Percentiles rank a stretch among this genome's conserved stretches.
Conservation (phyloP, 345 rosid genomes). For the Salix viminalis region DNA sequence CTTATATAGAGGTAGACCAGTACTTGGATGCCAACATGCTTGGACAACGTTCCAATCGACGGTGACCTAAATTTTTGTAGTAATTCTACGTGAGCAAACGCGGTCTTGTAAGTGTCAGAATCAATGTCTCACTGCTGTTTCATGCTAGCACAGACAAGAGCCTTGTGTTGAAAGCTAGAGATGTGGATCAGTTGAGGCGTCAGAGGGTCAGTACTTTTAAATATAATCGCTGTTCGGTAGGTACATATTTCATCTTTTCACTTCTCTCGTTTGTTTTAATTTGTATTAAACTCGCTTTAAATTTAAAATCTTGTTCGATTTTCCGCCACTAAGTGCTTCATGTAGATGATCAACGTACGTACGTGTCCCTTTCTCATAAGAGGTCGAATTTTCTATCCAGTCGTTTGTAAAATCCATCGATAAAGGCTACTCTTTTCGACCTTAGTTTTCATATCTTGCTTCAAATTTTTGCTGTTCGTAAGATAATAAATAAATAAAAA, state of each 20-base stretch:
- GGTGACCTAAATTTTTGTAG: conserved; percentile 38
- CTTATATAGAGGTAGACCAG: conserved; percentile 26
- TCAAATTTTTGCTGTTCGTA: too few relatives aligned
- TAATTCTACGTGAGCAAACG: conserved; percentile 29
- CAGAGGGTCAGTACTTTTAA: not conserved
- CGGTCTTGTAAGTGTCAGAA: conserved; percentile 28
- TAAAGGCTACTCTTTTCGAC: too few relatives aligned
- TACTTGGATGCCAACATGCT: not conserved
- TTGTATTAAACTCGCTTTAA: not conserved
- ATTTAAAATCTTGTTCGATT: not conserved
- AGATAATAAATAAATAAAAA: too few relatives aligned
- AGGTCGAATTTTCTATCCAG: not conserved
- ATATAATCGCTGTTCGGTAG: not conserved
- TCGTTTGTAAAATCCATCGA: too few relatives aligned
- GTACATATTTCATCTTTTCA: conserved; percentile 3
- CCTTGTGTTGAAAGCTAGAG: not conserved
- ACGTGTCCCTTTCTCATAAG: not conserved
- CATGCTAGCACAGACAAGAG: conserved; percentile 12
- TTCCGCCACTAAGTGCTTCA: not conserved
- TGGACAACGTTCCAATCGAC: conserved; percentile 22
- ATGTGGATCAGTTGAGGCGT: not conserved
- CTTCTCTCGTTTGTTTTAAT: not conserved
- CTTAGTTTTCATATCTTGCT: too few relatives aligned
- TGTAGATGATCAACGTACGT: not conserved
- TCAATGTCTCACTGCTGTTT: conserved; percentile 43